Evolutionary conservation across 371 early-diverging fungal genomes (phyloP), one percentile per base, ranked within the genome.

Genomic region (Encephalitozoon romaleae): DNA sequence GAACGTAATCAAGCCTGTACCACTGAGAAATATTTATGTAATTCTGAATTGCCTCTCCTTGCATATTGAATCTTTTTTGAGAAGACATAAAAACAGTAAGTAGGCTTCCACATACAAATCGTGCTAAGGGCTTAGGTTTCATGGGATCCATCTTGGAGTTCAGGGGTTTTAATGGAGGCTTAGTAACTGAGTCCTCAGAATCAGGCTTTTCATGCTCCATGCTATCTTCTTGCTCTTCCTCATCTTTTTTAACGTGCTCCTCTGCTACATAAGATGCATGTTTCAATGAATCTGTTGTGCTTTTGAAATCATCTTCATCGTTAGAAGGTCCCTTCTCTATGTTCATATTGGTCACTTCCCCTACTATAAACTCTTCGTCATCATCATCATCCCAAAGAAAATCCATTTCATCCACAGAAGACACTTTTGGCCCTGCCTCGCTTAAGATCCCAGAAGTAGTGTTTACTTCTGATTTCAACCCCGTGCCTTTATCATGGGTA

Each of bases 51-150:
- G 59, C 59, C 59, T 59, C 59, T 59, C 59, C 59, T 34, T 59
- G 59, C 18, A 59, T 59, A 28, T 59, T 59, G 38, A 59, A 59
- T 34, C 59, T 59, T 21, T 59, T 59, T 28, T 59, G 59, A 11
- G 34, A 34, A n/a, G 59, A 59, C 38, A 34, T 59, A 30, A 30
- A 59, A 1, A 59, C 59, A 5, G 59, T 59, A 59, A 59, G 5
- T 1, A 59, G 34, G 34, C 18, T 59, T 38, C 59, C 59, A 18
- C 59, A 34, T 12, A 59, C 21, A 59, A 59, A 59, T 21, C 21
- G 32, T 28, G 38, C 9, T 18, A 59, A 34, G 4, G 59, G 59
- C 59, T 59, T 59, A n/a, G 59, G 59, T 34, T n/a, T 59, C 59
- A 59, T 59, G n/a, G 21, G 30, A 34, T 59, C 38, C 34, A 32